Base-by-base conservation (phyloP, 768 basidiomycete species). In the Suillus decipiens region DNA sequence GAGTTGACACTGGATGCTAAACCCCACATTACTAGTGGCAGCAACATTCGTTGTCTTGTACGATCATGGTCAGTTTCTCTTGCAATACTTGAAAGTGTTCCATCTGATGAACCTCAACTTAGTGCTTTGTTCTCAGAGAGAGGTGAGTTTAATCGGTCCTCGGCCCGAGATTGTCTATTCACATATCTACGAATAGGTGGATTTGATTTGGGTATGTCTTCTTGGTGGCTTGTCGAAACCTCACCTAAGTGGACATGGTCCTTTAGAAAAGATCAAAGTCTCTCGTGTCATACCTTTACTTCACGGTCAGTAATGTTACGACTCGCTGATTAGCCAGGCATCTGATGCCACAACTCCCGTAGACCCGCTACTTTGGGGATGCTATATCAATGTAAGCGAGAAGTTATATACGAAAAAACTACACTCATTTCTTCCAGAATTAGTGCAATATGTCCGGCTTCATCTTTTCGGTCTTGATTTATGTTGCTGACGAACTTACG, bases 321-420 rank as follows among this genome's bases (percentile, higher is more conserved):
- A 19, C 22, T 36, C 19, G n/a, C n/a, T 14, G 19, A 22, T 39
- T 12, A 28, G 12, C 15, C 11, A 22, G 11, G 31, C 17, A 3
- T 36, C 28, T 57, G 15, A 62, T 61, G 28, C n/a, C 10, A 19
- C 22, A 14, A 2, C 24, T 62, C 41, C 22, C 7, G 34, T 62
- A 64, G 63, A 64, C 55, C 48, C 63, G 63, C 11, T 64, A 63
- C 36, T 34, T 43, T n/a, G 63, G 63, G 24, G 63, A 64, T 43
- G 34, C 36, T 12, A 48, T 64, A 2, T 33, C 51, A 11, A 63
- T 62, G 63, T 64, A 45, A 56, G 48, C 6, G 12, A 55, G 19
- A 50, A 39, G 2, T 17, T 34, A 22, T 22, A 10, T 55, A 14
- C 10, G 4, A 43, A 42, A 28, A 31, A 51, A 12, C n/a, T 17